A percentile compares a stretch with the other conserved stretches of the same genome.
phyloP scores from a whole-genome alignment of 2,329 filamentous ascomycete genomes.

The Sporothrix schenckii region DNA sequence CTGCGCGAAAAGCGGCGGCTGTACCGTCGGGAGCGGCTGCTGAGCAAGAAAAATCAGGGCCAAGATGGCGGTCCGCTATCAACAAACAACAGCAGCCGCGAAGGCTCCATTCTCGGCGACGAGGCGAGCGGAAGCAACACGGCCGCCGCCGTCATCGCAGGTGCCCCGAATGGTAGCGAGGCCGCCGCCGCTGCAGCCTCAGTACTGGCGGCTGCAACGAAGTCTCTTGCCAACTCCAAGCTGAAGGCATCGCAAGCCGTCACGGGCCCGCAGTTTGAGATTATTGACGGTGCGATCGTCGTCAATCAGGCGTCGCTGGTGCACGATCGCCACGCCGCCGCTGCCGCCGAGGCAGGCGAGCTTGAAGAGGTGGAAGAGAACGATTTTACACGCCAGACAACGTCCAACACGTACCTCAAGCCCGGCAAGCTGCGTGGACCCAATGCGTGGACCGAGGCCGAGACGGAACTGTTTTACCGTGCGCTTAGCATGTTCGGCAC shows the following conservation, averaged over 20 bases:
- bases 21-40: slow-evolving; percentile 42
- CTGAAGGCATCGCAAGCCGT: slow-evolving; percentile 33
- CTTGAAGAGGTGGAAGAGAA: slow-evolving; percentile 73
- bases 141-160: neutral
- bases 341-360: slow-evolving; percentile 54
- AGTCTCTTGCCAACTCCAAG: neutral
- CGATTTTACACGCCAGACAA: slow-evolving; percentile 74
- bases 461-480: slow-evolving; percentile 76
- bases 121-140: slow-evolving; percentile 21
- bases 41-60: slow-evolving; percentile 45
- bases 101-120: slow-evolving; percentile 20
- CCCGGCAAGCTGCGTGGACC: slow-evolving; percentile 64
- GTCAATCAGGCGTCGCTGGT: slow-evolving; percentile 68
- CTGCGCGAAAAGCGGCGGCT: slow-evolving; percentile 53
- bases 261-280: slow-evolving; percentile 59
- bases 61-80: slow-evolving; percentile 33
- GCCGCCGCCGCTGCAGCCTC: slow-evolving; percentile 31
- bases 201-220: slow-evolving; percentile 29
- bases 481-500: slow-evolving; percentile 77
- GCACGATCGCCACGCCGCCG: slow-evolving; percentile 69
- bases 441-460: slow-evolving; percentile 70
- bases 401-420: slow-evolving; percentile 66
- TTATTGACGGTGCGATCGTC: slow-evolving; percentile 73
- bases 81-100: slow-evolving; percentile 34
- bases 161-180: slow-evolving; percentile 18